Evolutionary conservation across 441 rosid species (phyloP).

Genomic region (Populus hybrid): DNA sequence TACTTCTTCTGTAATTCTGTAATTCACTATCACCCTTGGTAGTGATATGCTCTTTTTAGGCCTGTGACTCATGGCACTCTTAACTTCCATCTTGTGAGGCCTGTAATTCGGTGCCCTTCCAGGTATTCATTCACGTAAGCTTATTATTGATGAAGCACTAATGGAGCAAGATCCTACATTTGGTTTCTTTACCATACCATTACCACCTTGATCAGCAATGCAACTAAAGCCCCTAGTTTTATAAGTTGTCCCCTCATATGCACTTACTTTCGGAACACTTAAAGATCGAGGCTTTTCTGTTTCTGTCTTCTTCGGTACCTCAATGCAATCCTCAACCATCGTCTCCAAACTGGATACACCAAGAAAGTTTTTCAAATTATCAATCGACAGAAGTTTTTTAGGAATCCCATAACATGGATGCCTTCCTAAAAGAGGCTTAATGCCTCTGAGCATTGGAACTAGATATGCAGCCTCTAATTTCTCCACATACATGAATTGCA

Average conservation of each 20-base stretch:
- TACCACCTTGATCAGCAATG: background rate
- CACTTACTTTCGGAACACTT: constrained; percentile 14
- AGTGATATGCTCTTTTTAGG: background rate
- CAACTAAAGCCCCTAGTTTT: background rate
- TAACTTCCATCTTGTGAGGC: background rate
- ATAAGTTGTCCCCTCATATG: background rate
- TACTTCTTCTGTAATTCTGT: constrained; percentile 32
- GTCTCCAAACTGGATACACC: constrained; percentile 30
- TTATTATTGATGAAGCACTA: constrained; percentile 5
- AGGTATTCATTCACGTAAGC: constrained; percentile 11
- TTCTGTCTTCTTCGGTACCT: constrained; percentile 23
- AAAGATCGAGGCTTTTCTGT: constrained; percentile 27
- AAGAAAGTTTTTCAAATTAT: constrained; percentile 42
- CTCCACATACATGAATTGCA: constrained; percentile 54
- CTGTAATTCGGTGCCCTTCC: background rate
- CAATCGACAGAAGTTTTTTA: constrained; percentile 45
- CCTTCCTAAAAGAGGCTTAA: constrained; percentile 59
- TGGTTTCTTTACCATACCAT: background rate
- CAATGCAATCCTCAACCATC: constrained; percentile 13
- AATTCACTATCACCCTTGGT: no score
- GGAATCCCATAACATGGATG: constrained; percentile 44
- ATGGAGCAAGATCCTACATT: background rate
- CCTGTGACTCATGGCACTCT: constrained; percentile 6
- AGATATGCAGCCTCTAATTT: constrained; percentile 65
- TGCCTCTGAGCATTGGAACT: constrained; percentile 60